phyloP scores from a whole-genome alignment of 331 rosid genomes.

The Phaseolus coccineus region DNA sequence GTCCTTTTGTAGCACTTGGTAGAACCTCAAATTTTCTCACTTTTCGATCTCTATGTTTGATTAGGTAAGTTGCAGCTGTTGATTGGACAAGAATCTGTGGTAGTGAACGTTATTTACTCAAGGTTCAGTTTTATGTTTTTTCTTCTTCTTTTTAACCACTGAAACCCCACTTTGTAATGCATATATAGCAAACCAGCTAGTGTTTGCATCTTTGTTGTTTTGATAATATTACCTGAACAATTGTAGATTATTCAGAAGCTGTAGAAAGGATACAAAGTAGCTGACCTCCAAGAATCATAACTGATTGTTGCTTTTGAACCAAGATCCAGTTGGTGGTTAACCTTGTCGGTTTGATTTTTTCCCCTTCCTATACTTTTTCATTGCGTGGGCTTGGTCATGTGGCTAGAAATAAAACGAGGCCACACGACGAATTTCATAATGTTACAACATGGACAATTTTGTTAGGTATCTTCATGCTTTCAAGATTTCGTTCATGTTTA shows the following conservation, averaged over 20 bases:
- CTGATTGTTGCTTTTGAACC: conserved; percentile 58
- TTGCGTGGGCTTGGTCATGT: conserved; percentile 19
- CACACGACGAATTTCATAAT: conserved; percentile 44
- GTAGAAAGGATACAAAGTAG: conserved; percentile 69
- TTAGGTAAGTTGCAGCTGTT: conserved; percentile 80
- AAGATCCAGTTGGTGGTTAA: conserved; percentile 56
- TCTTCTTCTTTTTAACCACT: background rate
- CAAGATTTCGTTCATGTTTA: conserved; percentile 51
- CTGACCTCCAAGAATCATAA: conserved; percentile 63
- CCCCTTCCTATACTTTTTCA: background rate
- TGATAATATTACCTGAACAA: conserved; percentile 50
- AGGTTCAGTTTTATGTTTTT: conserved; percentile 46
- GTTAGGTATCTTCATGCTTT: conserved; percentile 46
- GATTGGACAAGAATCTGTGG: conserved; percentile 62
- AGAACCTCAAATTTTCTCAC: conserved; percentile 39
- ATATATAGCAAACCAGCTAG: conserved; percentile 12
- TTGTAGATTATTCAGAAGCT: conserved; percentile 68
- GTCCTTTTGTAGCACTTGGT: conserved; percentile 40
- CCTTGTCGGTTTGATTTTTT: conserved; percentile 53
- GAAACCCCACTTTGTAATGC: conserved; percentile 36
- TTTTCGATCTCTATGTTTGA: conserved; percentile 56
- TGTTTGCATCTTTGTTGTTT: conserved; percentile 42
- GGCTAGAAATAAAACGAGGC: conserved; percentile 22
- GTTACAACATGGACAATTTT: conserved; percentile 50
- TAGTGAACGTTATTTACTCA: conserved; percentile 46